Evolutionary conservation across 345 rosid genomes (phyloP).

Genomic region (Moringa oleifera): DNA sequence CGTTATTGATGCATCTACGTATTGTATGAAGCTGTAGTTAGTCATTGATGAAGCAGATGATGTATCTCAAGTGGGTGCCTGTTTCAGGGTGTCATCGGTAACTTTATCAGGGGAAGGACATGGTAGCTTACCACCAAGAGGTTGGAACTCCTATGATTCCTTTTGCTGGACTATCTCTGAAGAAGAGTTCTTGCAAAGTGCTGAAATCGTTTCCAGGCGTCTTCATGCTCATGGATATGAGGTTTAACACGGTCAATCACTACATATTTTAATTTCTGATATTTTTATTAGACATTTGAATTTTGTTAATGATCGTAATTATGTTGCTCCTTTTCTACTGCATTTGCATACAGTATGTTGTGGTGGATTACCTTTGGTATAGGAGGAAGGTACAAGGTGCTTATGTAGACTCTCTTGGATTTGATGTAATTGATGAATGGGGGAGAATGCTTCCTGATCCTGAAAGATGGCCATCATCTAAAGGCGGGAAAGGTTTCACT

Average conservation of each 20-base stretch:
- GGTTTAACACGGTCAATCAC: conserved; percentile 37
- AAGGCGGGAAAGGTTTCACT: conserved; percentile 68
- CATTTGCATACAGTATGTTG: conserved; percentile 57
- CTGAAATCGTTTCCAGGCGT: conserved; percentile 56
- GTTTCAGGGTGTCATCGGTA: background rate
- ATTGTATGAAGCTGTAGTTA: background rate
- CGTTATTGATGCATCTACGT: no score
- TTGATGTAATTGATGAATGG: conserved; percentile 93
- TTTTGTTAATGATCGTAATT: no score
- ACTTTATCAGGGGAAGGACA: conserved; percentile 12
- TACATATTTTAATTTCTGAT: no score
- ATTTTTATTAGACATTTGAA: no score
- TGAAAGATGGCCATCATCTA: conserved; percentile 86
- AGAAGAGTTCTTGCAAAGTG: conserved; percentile 70
- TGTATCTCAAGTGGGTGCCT: background rate
- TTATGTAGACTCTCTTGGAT: conserved; percentile 60
- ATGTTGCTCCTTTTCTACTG: background rate
- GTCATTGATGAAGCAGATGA: background rate
- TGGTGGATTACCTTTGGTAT: conserved; percentile 97
- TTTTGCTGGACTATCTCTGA: conserved; percentile 87
- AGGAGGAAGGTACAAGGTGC: conserved; percentile 77
- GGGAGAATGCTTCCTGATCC: conserved; percentile 89
- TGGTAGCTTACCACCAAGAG: conserved; percentile 81
- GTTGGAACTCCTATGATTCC: conserved; percentile 96
- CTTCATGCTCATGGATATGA: conserved; percentile 66